These are phyloP conservation scores for Dendrobium nobile DNA, from an alignment of 106 monocot species.

Conservation along the genomic window DNA sequence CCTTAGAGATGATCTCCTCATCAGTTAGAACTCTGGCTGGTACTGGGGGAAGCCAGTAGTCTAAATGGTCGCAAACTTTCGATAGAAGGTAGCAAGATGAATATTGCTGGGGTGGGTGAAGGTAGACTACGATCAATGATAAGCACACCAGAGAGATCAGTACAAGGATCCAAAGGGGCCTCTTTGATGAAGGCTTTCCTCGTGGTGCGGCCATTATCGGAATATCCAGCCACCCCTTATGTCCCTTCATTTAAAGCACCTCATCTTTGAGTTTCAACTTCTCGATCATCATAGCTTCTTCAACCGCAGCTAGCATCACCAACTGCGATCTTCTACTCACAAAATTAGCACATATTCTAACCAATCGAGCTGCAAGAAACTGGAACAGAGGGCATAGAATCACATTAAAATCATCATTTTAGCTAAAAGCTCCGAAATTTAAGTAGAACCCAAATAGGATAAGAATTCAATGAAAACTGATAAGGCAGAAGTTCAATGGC, in stretches of 20 bases:
- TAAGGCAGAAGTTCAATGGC: background rate
- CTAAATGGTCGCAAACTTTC: constrained; percentile 36
- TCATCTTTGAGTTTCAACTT: background rate
- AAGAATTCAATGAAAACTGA: background rate
- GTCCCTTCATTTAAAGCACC: constrained; percentile 26
- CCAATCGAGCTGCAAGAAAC: background rate
- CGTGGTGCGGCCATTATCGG: constrained; percentile 35
- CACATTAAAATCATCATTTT: background rate
- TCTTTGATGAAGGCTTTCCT: constrained; percentile 46
- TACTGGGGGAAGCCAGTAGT: constrained; percentile 57
- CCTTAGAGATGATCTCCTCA: constrained; percentile 52
- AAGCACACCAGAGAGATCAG: constrained; percentile 58
- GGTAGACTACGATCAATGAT: constrained; percentile 50
- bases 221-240: constrained; percentile 13
- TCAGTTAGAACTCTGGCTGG: constrained; percentile 47
- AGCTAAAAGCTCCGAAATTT: background rate
- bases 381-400: background rate
- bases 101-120: constrained; percentile 47
- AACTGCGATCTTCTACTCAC: too few species aligned
- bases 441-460: background rate
- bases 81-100: constrained; percentile 57
- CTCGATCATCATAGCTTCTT: background rate
- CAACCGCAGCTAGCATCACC: background rate
- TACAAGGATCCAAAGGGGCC: constrained; percentile 77
- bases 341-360: background rate